phyloP scores from a whole-genome alignment of 169 alveolate species.

The Plasmodium coatneyi region DNA sequence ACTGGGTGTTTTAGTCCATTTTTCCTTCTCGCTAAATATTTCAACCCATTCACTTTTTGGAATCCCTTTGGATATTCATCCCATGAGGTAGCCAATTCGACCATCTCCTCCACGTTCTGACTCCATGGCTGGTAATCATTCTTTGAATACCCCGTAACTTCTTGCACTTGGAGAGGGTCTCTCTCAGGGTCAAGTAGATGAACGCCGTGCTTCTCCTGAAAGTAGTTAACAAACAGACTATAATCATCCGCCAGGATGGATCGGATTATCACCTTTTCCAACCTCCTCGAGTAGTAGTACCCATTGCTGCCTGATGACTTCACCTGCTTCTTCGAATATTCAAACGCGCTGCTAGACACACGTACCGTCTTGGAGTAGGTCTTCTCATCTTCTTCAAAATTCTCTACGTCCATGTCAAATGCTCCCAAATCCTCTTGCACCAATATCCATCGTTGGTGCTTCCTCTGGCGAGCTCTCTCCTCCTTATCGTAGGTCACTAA shows the following conservation, averaged over 20 bases:
- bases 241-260: constrained; percentile 78
- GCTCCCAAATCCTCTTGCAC: constrained; percentile 80
- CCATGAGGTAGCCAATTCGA: constrained; percentile 86
- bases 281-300: constrained; percentile 81
- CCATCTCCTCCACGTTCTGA: constrained; percentile 84
- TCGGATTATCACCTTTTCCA: constrained; percentile 82
- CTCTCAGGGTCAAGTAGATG: constrained; percentile 78
- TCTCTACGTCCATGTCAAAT: constrained; percentile 45
- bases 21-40: constrained; percentile 78
- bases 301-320: constrained; percentile 77
- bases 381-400: constrained; percentile 16
- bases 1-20: constrained; percentile 85
- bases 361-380: constrained; percentile 79
- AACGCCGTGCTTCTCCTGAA: constrained; percentile 81
- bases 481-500: constrained; percentile 6
- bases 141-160: constrained; percentile 77
- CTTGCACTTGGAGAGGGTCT: background rate
- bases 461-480: constrained; percentile 75
- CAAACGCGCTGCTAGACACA: constrained; percentile 81
- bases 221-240: constrained; percentile 43
- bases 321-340: constrained; percentile 76
- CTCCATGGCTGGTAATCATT: constrained; percentile 84
- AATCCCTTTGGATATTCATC: constrained; percentile 85
- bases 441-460: constrained; percentile 77
- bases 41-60: constrained; percentile 83